A percentile compares a stretch with the other conserved stretches of the same genome.
Evolutionary conservation across 2,329 filamentous ascomycete genomes (phyloP).

Genomic region (Apiospora rasikravindrae): DNA sequence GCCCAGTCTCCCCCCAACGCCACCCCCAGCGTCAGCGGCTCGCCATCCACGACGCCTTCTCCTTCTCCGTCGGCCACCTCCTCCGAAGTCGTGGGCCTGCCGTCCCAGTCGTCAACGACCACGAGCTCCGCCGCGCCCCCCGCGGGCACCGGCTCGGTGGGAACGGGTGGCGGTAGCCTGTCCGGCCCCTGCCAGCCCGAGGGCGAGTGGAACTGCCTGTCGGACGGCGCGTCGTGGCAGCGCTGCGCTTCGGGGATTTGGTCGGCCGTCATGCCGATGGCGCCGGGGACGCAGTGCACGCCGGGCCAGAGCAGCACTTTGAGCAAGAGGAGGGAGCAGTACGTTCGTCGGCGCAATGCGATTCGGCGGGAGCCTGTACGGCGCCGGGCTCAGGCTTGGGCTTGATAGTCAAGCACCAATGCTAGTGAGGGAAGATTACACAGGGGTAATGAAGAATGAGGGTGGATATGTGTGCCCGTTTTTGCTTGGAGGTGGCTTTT

Average conservation of each 20-base stretch:
- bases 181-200: slow-evolving; percentile 53
- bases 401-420: neutral
- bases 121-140: slow-evolving; percentile 20
- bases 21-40: neutral
- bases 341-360: neutral
- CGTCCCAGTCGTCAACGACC: neutral
- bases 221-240: slow-evolving; percentile 59
- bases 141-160: slow-evolving; percentile 1
- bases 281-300: slow-evolving; percentile 58
- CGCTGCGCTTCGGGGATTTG: slow-evolving; percentile 66
- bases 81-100: neutral
- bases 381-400: neutral
- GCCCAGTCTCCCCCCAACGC: neutral
- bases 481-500: too few species aligned
- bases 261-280: slow-evolving; percentile 54
- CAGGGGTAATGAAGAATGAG: too few species aligned
- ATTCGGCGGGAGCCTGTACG: neutral
- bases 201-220: slow-evolving; percentile 63
- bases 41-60: neutral
- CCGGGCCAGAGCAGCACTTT: slow-evolving; percentile 35
- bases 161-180: slow-evolving; percentile 26
- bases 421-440: too few species aligned
- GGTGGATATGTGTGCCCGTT: too few species aligned
- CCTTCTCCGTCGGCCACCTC: neutral
- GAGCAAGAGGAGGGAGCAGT: slow-evolving; percentile 21